Conservation (phyloP, 75 land plant species). For the Cryptomeria japonica region DNA sequence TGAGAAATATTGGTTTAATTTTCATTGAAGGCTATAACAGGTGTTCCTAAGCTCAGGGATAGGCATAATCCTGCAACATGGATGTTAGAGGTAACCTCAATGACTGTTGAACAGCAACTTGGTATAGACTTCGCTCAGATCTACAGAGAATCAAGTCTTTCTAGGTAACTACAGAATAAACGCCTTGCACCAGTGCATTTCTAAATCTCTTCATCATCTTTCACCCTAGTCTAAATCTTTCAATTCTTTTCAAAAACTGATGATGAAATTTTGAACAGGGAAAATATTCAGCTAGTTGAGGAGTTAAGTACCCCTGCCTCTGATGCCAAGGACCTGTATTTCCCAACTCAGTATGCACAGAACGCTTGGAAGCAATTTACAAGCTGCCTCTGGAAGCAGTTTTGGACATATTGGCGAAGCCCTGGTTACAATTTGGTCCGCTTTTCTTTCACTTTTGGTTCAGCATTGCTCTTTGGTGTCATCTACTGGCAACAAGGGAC, state of each 20-base stretch:
- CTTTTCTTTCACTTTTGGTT: conserved; percentile 47
- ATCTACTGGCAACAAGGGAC: conserved; percentile 68
- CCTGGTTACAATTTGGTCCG: conserved; percentile 64
- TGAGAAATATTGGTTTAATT: not conserved
- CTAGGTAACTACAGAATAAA: not conserved
- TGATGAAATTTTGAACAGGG: not conserved
- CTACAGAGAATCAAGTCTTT: not conserved
- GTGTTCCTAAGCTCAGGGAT: conserved; percentile 30
- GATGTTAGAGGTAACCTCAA: not conserved
- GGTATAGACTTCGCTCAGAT: not conserved
- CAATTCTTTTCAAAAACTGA: not conserved
- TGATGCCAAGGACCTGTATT: not conserved
- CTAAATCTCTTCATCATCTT: not conserved
- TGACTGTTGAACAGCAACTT: not conserved
- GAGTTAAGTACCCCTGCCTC: not conserved
- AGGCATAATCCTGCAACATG: conserved; percentile 28
- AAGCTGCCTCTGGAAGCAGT: conserved; percentile 57
- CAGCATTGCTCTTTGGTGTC: conserved; percentile 47
- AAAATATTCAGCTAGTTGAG: not conserved
- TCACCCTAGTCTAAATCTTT: not conserved
- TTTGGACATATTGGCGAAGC: conserved; percentile 68
- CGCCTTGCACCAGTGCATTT: not conserved
- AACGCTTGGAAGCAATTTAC: not conserved
- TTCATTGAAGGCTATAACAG: conserved; percentile 17
- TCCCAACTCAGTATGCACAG: not conserved